These are phyloP conservation scores for Asterophora parasitica DNA, from an alignment of 768 basidiomycete species.

Conservation along the genomic window DNA sequence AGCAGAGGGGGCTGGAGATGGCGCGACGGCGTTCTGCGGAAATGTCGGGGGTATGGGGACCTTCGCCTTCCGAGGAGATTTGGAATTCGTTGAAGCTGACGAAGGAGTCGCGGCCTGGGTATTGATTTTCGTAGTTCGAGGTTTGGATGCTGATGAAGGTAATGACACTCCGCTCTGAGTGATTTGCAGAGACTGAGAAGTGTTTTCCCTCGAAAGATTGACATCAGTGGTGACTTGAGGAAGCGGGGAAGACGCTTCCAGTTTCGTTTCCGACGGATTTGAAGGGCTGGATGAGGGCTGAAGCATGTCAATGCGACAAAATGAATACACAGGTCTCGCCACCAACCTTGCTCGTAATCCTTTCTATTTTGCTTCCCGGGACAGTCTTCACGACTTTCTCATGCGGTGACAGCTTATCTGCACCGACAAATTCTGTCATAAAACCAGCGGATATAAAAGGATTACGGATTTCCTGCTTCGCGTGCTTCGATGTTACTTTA, in stretches of 20 bases:
- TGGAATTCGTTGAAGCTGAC: too few relatives aligned
- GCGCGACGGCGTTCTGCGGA: too few relatives aligned
- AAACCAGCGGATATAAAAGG: constrained; percentile 51
- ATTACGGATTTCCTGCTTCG: constrained; percentile 25
- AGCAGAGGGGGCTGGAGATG: too few relatives aligned
- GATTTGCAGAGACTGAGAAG: too few relatives aligned
- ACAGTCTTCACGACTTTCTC: background rate
- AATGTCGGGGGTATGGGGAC: too few relatives aligned
- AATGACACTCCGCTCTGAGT: too few relatives aligned
- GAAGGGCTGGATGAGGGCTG: background rate
- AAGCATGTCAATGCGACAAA: background rate
- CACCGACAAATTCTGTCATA: constrained; percentile 38
- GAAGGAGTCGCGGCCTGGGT: too few relatives aligned
- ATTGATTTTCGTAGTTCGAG: too few relatives aligned
- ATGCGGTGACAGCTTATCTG: background rate
- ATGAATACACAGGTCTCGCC: background rate
- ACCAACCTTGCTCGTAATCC: constrained; percentile 3
- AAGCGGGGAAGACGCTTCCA: background rate
- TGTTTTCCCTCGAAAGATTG: too few relatives aligned
- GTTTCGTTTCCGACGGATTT: background rate
- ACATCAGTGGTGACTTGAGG: background rate
- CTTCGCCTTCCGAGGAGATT: too few relatives aligned
- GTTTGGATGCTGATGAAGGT: too few relatives aligned
- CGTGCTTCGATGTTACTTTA: background rate
- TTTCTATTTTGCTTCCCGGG: background rate